phyloP scores from a whole-genome alignment of 139 green algal species.

The Diplosphaera chodatii region DNA sequence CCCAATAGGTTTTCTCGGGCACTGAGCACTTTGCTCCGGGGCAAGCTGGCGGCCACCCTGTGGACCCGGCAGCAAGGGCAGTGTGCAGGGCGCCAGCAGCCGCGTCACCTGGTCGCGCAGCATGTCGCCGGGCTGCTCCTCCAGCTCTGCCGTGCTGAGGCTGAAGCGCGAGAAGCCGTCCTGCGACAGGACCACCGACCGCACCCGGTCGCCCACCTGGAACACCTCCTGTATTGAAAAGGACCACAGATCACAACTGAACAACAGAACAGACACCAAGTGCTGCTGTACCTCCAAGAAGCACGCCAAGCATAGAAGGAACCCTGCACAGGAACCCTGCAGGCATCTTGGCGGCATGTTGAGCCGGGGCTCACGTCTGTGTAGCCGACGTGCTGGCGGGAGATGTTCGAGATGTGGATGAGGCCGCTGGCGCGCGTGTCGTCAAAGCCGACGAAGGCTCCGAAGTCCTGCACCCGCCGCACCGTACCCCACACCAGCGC shows the following conservation, averaged over 20 bases:
- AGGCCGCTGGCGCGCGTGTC: slow-evolving; percentile 36
- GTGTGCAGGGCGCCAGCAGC: too few relatives aligned
- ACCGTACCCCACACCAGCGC: slow-evolving; percentile 36
- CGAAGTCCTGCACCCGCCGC: slow-evolving; percentile 41
- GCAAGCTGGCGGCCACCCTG: too few relatives aligned
- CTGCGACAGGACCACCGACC: slow-evolving; percentile 50
- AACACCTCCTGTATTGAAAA: slow-evolving; percentile 53
- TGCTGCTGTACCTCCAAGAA: too few relatives aligned
- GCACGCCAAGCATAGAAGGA: too few relatives aligned
- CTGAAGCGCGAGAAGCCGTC: slow-evolving; percentile 36
- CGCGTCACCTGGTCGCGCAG: slow-evolving; percentile 43
- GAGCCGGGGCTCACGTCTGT: background rate
- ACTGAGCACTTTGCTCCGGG: too few relatives aligned
- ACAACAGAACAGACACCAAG: too few relatives aligned
- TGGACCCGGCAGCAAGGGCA: too few relatives aligned
- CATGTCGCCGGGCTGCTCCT: slow-evolving; percentile 46
- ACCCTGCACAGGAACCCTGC: too few relatives aligned
- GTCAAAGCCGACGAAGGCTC: slow-evolving; percentile 47
- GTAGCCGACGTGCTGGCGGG: slow-evolving; percentile 20
- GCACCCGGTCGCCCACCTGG: slow-evolving; percentile 39
- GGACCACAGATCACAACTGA: too few relatives aligned
- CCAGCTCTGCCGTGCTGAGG: slow-evolving; percentile 53
- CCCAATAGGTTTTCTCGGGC: too few relatives aligned
- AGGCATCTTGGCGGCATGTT: too few relatives aligned
- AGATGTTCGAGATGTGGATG: slow-evolving; percentile 61